Base-by-base conservation (phyloP, 306 rosid species). In the Pterocarpus santalinus region DNA sequence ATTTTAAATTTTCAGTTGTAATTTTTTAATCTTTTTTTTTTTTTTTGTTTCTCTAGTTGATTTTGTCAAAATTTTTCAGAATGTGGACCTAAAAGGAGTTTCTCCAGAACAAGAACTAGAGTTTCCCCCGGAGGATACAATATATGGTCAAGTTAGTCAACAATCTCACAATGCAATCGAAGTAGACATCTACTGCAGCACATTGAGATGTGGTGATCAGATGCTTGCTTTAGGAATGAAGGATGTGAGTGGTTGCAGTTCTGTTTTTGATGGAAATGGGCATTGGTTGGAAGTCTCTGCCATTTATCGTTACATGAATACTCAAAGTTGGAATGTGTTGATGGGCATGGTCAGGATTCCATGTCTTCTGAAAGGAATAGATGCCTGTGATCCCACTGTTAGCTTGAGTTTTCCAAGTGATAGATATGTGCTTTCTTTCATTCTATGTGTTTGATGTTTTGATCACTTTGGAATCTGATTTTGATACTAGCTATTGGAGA, bases 361-460 rank as follows among this genome's bases (percentile, higher is more conserved):
- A 90, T 95, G 80, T 85, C 97, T 35, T 75, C 97, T 77, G 80
- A 97, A 94, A 88, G 98, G 98, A 76, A 94, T 94, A 79, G 97
- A 94, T 85, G 95, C 97, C 57, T 92, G 84, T 84, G 98, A 94
- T 86, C 98, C 92, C 83, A 92, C 98, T 76, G 98, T 94, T 28
- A 69, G 93, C 34, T 60, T 65, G 36, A 47, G 11, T 17, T 69
- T 78, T 78, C 15, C 14, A 65, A 36, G 53, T 60, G 28, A 9
- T 79, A 47, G 96, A 91, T 85, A 65, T 84, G 28, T 22, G 28
- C 51, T 46, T 55, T 55, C 16, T 74, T 66, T 36, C 36, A 22
- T 34, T 73, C 47, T 80, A 36, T 47, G 73, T 73, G 33, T 43
- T 64, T 53, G 39, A 51, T 72, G 28, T 22, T 22, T 22, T 65